Evolutionary conservation across 176 grass and related monocot genomes (phyloP).

Genomic region (Carex cristatella): DNA sequence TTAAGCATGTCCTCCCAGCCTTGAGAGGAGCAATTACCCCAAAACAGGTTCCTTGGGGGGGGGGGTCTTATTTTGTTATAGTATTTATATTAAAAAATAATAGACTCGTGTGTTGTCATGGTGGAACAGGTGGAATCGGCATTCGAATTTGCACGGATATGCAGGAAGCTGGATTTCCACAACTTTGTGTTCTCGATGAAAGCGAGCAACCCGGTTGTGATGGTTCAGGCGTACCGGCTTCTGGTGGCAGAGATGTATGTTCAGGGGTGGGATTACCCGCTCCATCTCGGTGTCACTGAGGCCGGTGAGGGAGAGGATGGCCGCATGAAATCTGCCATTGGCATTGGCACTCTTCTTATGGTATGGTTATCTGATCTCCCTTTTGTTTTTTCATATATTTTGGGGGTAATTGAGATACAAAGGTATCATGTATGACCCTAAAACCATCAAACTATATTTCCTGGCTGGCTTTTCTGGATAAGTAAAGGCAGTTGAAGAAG

Average conservation of each 20-base stretch:
- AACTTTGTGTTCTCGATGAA: slow-evolving; percentile 99
- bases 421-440: not conserved
- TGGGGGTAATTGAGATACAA: not conserved
- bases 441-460: not conserved
- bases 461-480: not conserved
- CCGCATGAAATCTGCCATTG: slow-evolving; percentile 99
- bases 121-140: slow-evolving; percentile 85
- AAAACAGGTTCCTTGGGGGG: not conserved
- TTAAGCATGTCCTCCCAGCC: not conserved
- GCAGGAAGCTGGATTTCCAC: slow-evolving; percentile 84
- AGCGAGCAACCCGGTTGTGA: slow-evolving; percentile 94
- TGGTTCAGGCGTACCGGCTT: slow-evolving; percentile 96
- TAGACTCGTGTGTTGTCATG: not conserved
- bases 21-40: not conserved
- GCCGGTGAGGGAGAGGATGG: slow-evolving; percentile 99
- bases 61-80: not conserved
- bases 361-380: slow-evolving; percentile 27
- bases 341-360: slow-evolving; percentile 97
- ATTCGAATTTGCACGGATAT: slow-evolving; percentile 97
- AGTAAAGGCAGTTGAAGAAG: not conserved
- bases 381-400: slow-evolving; percentile 26
- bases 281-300: slow-evolving; percentile 97
- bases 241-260: slow-evolving; percentile 98
- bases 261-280: slow-evolving; percentile 95
- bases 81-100: not conserved